phyloP scores from a whole-genome alignment of 164 flowering plant species.

The Taxillus chinensis region DNA sequence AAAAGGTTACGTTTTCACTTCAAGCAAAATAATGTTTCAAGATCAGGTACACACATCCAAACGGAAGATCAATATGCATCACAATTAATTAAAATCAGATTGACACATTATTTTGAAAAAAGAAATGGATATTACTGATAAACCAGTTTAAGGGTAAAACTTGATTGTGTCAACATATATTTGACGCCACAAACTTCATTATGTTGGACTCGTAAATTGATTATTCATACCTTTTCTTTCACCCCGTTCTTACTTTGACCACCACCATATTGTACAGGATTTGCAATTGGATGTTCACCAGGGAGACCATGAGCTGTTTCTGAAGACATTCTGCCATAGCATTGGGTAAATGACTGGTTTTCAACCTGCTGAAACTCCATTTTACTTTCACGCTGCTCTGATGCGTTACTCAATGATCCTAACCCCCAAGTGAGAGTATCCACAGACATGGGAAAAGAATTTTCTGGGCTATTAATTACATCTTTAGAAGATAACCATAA shows the following conservation, averaged over 20 bases:
- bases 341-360: slow-evolving; percentile 18
- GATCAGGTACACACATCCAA: no score
- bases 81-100: no score
- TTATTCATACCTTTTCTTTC: slow-evolving; percentile 35
- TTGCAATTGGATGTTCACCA: slow-evolving; percentile 13
- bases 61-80: no score
- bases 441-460: slow-evolving; percentile 22
- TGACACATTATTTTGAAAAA: no score
- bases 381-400: slow-evolving; percentile 23
- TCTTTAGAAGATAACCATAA: slow-evolving; percentile 67
- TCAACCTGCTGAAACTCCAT: slow-evolving; percentile 20
- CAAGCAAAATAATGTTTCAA: no score
- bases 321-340: slow-evolving; percentile 15
- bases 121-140: no score
- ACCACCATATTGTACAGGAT: slow-evolving; percentile 20
- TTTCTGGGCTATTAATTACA: slow-evolving; percentile 27
- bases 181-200: not conserved
- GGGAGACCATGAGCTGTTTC: slow-evolving; percentile 15
- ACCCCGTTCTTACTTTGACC: slow-evolving; percentile 15
- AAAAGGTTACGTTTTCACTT: no score
- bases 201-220: not conserved
- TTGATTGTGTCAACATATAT: not conserved
- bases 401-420: slow-evolving; percentile 13
- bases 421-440: slow-evolving; percentile 25
- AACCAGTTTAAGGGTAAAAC: not conserved